Base-by-base conservation (phyloP, 2,329 filamentous ascomycete species). In the Trichophyton simii region DNA sequence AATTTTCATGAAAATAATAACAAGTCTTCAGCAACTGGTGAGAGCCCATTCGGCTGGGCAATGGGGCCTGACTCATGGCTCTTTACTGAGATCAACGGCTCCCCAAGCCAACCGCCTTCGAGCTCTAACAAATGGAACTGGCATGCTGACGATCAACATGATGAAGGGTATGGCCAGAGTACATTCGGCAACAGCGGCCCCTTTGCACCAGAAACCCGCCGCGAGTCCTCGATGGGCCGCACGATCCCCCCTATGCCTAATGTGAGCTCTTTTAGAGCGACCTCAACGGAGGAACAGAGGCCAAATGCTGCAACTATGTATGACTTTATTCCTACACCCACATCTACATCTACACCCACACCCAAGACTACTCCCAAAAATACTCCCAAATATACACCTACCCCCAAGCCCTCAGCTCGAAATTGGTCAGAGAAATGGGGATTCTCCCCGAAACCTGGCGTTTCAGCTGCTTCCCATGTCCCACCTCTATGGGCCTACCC, bases 101-200 rank as follows among this genome's bases (percentile, higher is more conserved):
- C 18, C 41, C 60, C 20, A 46, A 44, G 22, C 42, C 58, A 57
- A 57, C 25, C 31, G 48, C 48, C 31, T 4, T 34, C 41, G 13
- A 52, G 34, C 22, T 28, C 36, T 42, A 52, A 59, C 52, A 63
- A 62, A 52, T 62, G 64, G 63, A 65, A 69, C 60, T 64, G 63
- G 57, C 60, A 62, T 61, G 63, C 70, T 72, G 67, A 74, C 68
- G 61, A 59, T 60, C 63, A 68, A 25, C 59, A 63, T 60, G 57
- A 70, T 60, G 57, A 70, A 74, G 73, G 71, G 57, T 68, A 70
- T 34, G 68, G 71, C 62, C 70, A 70, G 15, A 70, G 71, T 22
- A 64, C 60, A 41, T 57, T 57, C n/a, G 54, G 31, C 54, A 57
- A 42, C 38, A 18, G 42, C 22, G 36, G 34, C 13, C 55, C 55